Evolutionary conservation across 371 early-diverging fungal genomes (phyloP).

Genomic region (Mucor sp.): DNA sequence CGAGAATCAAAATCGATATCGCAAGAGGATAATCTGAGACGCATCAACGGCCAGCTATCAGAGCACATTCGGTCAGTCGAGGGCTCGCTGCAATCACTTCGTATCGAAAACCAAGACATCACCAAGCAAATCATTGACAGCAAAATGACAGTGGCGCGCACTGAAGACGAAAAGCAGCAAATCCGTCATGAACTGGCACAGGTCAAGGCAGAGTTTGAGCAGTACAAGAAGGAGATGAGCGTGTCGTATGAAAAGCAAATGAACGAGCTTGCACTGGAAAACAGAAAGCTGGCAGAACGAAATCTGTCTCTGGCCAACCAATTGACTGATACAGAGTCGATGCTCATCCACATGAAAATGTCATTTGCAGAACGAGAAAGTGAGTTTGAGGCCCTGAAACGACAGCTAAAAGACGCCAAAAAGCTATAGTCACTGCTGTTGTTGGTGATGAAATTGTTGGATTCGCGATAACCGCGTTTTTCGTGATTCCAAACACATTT

Average conservation of each 20-base stretch:
- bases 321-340: conserved; percentile 58
- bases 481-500: neutral
- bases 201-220: conserved; percentile 49
- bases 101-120: conserved; percentile 70
- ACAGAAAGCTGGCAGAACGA: conserved; percentile 57
- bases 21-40: conserved; percentile 62
- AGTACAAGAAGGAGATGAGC: conserved; percentile 48
- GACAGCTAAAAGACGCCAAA: conserved; percentile 27
- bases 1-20: conserved; percentile 30
- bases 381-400: conserved; percentile 54
- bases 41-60: conserved; percentile 70
- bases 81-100: conserved; percentile 57
- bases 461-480: conserved; percentile 13
- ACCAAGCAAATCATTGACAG: conserved; percentile 56
- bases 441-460: neutral
- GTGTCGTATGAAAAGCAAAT: conserved; percentile 61
- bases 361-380: conserved; percentile 72
- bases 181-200: conserved; percentile 56
- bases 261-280: conserved; percentile 46
- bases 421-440: neutral
- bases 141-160: conserved; percentile 58
- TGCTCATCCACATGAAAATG: conserved; percentile 65
- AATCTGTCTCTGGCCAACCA: conserved; percentile 56
- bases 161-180: conserved; percentile 57
- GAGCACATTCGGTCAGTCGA: conserved; percentile 66